Percentiles rank a stretch among this genome's conserved stretches.
phyloP scores from a whole-genome alignment of 179 eudicot genomes.

The Silene coronaria region DNA sequence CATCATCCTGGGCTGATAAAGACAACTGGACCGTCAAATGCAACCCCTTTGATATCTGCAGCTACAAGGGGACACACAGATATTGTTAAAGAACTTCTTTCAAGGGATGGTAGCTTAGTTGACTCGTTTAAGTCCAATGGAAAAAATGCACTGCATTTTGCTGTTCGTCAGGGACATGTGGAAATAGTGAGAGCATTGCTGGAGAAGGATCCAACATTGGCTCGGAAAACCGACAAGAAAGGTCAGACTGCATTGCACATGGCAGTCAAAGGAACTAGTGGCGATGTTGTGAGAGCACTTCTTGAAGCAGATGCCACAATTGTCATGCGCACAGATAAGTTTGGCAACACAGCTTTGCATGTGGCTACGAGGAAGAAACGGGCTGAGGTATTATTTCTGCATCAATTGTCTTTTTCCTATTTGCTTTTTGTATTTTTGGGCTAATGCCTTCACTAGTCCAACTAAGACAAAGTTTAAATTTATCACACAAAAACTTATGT shows the following conservation, averaged over 20 bases:
- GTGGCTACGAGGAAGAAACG: constrained; percentile 81
- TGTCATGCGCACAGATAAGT: constrained; percentile 70
- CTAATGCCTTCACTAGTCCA: too few relatives aligned
- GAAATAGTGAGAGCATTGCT: constrained; percentile 55
- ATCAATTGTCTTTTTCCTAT: too few relatives aligned
- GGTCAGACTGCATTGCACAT: constrained; percentile 91
- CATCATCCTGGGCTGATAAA: constrained; percentile 48
- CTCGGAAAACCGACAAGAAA: constrained; percentile 62
- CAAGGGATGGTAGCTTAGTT: constrained; percentile 45
- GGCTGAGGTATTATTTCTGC: constrained; percentile 45
- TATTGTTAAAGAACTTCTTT: constrained; percentile 47
- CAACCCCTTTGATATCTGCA: constrained; percentile 64
- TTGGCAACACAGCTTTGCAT: constrained; percentile 80
- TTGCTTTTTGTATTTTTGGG: too few relatives aligned
- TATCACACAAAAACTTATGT: too few relatives aligned
- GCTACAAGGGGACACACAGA: constrained; percentile 55
- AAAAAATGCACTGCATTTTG: constrained; percentile 60
- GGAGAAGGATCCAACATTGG: constrained; percentile 45
- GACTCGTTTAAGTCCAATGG: constrained; percentile 53
- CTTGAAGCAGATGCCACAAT: constrained; percentile 66
- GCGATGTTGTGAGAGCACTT: constrained; percentile 61
- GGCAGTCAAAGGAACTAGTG: constrained; percentile 84
- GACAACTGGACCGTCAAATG: constrained; percentile 51
- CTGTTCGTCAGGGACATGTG: constrained; percentile 65
- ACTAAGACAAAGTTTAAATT: too few relatives aligned